A percentile compares a stretch with the other conserved stretches of the same genome.
Conservation (phyloP, 495 filamentous ascomycete genomes). For the Bacidia rubella region DNA sequence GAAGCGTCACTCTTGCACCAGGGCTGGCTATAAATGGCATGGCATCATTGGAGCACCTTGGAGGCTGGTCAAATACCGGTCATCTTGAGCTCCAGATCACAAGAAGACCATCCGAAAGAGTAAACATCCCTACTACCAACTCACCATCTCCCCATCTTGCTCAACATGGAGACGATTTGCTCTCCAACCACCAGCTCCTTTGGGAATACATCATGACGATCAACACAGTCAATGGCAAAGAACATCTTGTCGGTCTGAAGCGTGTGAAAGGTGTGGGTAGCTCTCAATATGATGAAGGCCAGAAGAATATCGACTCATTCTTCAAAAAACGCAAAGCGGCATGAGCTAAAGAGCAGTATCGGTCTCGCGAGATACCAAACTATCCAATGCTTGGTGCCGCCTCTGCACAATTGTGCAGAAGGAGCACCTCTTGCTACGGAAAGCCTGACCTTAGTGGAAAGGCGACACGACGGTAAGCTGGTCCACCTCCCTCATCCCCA, state of each 20-base stretch:
- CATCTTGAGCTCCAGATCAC: constrained; percentile 40
- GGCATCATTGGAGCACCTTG: constrained; percentile 28
- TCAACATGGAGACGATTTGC: no score
- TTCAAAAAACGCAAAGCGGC: constrained; percentile 40
- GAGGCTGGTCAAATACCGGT: constrained; percentile 55
- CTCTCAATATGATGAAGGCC: constrained; percentile 52
- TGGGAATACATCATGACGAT: constrained; percentile 31
- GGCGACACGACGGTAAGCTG: background rate
- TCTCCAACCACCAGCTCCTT: no score
- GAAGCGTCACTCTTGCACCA: constrained; percentile 22
- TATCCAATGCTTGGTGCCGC: no score
- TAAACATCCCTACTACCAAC: no score
- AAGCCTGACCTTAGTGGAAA: background rate
- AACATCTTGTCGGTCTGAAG: constrained; percentile 58
- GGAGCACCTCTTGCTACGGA: background rate
- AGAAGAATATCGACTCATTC: constrained; percentile 65
- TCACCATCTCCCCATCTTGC: no score
- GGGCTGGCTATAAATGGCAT: constrained; percentile 12
- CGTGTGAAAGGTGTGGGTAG: constrained; percentile 68
- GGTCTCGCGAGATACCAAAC: no score
- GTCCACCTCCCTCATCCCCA: background rate
- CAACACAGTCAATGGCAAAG: constrained; percentile 44
- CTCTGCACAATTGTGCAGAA: background rate
- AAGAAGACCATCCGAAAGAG: background rate
- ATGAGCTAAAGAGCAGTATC: background rate